Conservation (phyloP, 768 basidiomycete genomes). For the Tylopilus vinaceipallidus region DNA sequence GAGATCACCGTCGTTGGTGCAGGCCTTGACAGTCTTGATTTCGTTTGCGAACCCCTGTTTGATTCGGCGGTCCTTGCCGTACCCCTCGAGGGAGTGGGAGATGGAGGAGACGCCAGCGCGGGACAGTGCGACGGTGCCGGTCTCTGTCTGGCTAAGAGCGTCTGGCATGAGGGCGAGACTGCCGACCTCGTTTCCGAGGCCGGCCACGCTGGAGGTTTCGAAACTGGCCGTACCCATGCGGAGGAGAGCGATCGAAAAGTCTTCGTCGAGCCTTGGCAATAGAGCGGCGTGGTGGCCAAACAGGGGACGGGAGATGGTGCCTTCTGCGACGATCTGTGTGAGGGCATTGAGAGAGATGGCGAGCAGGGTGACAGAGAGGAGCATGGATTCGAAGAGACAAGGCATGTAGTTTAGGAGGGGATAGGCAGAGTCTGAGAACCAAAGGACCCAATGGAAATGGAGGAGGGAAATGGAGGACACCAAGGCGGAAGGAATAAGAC, state of each 20-base stretch:
- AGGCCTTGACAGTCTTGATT: conserved; percentile 41
- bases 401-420: conserved; percentile 76
- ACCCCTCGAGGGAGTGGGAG: conserved; percentile 27
- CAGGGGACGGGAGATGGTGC: conserved; percentile 56
- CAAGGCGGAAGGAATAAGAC: conserved; percentile 68
- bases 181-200: conserved; percentile 73
- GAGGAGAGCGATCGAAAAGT: conserved; percentile 68
- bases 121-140: conserved; percentile 38
- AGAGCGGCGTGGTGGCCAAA: conserved; percentile 46
- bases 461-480: conserved; percentile 56
- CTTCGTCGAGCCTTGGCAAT: conserved; percentile 61
- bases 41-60: conserved; percentile 50
- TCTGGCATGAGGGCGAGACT: conserved; percentile 37
- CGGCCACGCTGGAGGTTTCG: conserved; percentile 69
- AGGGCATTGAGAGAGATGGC: conserved; percentile 60
- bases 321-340: conserved; percentile 65
- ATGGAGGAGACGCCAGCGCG: conserved; percentile 43
- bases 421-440: conserved; percentile 47
- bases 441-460: conserved; percentile 68
- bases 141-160: conserved; percentile 18
- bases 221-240: conserved; percentile 73
- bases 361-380: conserved; percentile 54
- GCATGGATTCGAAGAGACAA: conserved; percentile 65
- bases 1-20: conserved; percentile 35
- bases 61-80: conserved; percentile 20